Conservation (phyloP, 75 land plant species). For the Pinus albicaulis region DNA sequence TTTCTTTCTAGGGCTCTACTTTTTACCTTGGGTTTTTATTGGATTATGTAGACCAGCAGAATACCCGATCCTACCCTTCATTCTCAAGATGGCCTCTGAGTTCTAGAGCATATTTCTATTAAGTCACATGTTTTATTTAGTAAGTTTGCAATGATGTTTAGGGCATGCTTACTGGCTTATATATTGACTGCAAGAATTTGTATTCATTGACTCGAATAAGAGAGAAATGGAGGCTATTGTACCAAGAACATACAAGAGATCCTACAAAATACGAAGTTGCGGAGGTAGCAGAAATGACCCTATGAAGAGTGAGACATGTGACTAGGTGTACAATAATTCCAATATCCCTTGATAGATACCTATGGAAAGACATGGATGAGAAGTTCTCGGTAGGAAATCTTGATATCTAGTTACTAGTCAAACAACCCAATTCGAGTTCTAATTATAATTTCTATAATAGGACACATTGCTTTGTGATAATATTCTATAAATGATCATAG, state of each 20-base stretch:
- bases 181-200: too few relatives aligned
- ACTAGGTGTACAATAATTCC: slow-evolving; percentile 62
- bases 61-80: too few relatives aligned
- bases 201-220: slow-evolving; percentile 66
- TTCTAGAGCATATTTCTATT: too few relatives aligned
- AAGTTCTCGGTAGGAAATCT: slow-evolving; percentile 64
- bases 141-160: too few relatives aligned
- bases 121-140: too few relatives aligned
- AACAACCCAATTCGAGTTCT: background rate
- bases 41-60: too few relatives aligned
- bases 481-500: background rate
- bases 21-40: too few relatives aligned
- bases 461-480: background rate
- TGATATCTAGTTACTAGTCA: background rate
- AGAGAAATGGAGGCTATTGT: slow-evolving; percentile 73
- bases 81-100: too few relatives aligned
- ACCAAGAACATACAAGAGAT: slow-evolving; percentile 50
- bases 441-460: background rate
- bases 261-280: slow-evolving; percentile 81
- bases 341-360: slow-evolving; percentile 65
- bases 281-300: slow-evolving; percentile 63
- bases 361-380: slow-evolving; percentile 55
- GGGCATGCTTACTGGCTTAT: too few relatives aligned
- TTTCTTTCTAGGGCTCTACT: too few relatives aligned
- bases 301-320: slow-evolving; percentile 60